Conservation (phyloP, 306 rosid genomes). For the Arachis hypogaea region DNA sequence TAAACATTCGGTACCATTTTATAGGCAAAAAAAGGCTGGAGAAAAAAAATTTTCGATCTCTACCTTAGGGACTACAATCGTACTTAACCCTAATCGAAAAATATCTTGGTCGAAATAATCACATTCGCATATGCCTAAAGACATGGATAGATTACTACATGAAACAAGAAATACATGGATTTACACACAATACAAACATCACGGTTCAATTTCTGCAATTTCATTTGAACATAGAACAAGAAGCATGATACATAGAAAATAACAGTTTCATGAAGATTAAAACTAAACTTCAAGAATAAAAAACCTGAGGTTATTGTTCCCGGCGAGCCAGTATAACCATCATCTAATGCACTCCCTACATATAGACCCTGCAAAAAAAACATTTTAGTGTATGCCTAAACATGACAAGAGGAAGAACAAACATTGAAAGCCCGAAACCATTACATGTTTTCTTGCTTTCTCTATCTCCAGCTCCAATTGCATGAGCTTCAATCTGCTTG, state of each 20-base stretch:
- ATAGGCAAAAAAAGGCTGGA: too few species aligned
- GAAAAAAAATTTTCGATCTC: too few species aligned
- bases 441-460: conserved; percentile 70
- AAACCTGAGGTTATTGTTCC: conserved; percentile 66
- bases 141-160: background rate
- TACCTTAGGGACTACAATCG: too few species aligned
- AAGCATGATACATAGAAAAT: background rate
- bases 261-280: conserved; percentile 3
- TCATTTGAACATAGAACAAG: conserved; percentile 1
- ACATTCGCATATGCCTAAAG: background rate
- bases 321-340: conserved; percentile 50
- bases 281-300: conserved; percentile 36
- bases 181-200: background rate
- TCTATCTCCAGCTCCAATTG: conserved; percentile 79
- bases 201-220: conserved; percentile 8
- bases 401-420: background rate
- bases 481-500: conserved; percentile 75
- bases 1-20: too few species aligned
- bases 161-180: background rate
- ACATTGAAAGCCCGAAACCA: background rate
- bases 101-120: background rate
- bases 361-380: conserved; percentile 50
- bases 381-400: conserved; percentile 22
- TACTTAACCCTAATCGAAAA: too few species aligned
- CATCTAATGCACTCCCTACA: conserved; percentile 42